Percentiles rank a stretch among this genome's conserved stretches.
These are phyloP conservation scores for Candida quercuum DNA, from an alignment of 805 yeast genomes.

Conservation along the genomic window DNA sequence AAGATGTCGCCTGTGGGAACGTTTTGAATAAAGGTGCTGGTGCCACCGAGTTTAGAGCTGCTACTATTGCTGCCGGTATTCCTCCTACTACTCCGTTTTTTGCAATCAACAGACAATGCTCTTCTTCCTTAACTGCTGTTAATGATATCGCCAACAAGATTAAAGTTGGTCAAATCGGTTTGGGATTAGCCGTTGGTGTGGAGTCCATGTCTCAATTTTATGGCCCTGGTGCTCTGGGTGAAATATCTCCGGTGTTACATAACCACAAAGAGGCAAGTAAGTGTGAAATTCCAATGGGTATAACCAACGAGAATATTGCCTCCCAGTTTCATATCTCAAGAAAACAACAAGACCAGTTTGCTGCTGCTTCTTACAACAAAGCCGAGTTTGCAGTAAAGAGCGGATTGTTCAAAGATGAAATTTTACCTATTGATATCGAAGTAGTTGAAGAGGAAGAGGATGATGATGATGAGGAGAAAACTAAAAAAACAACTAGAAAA, in stretches of 20 bases:
- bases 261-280: conserved; percentile 47
- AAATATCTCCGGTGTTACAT: conserved; percentile 45
- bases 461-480: conserved; percentile 48
- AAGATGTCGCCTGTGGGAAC: conserved; percentile 87
- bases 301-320: conserved; percentile 90
- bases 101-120: conserved; percentile 91
- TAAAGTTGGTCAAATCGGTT: conserved; percentile 77
- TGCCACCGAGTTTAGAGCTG: conserved; percentile 91
- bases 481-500: conserved; percentile 15
- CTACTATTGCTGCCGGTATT: conserved; percentile 84
- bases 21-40: conserved; percentile 93
- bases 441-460: conserved; percentile 48
- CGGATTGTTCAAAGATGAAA: conserved; percentile 85
- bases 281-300: conserved; percentile 94
- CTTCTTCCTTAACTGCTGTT: conserved; percentile 88
- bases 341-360: conserved; percentile 77
- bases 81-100: conserved; percentile 75
- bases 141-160: conserved; percentile 89
- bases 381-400: conserved; percentile 68
- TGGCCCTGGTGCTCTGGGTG: conserved; percentile 72
- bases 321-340: conserved; percentile 59
- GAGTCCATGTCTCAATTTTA: conserved; percentile 91
- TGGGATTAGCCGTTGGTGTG: conserved; percentile 90
- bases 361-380: conserved; percentile 80
- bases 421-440: conserved; percentile 70